A percentile compares a stretch with the other conserved stretches of the same genome.
These are phyloP conservation scores for Boehmeria nivea DNA, from an alignment of 306 rosid species.

Conservation along the genomic window DNA sequence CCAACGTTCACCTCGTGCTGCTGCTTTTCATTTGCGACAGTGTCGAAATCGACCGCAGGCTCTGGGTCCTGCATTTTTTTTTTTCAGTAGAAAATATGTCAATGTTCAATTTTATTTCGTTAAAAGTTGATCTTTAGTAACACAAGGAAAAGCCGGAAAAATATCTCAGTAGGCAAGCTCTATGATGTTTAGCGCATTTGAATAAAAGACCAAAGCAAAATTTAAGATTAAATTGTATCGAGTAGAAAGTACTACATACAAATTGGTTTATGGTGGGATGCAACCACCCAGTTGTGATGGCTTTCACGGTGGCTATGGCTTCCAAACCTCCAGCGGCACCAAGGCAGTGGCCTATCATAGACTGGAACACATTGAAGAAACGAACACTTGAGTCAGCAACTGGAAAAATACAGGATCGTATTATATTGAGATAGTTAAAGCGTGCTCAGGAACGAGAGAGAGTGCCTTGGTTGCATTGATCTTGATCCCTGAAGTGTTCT, in stretches of 20 bases:
- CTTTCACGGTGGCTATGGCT: constrained; percentile 97
- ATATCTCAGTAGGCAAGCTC: background rate
- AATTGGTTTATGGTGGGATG: constrained; percentile 97
- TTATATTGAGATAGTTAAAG: constrained; percentile 8
- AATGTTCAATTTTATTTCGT: too few species aligned
- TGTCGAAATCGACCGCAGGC: constrained; percentile 90
- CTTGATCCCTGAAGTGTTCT: constrained; percentile 74
- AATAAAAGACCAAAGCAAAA: constrained; percentile 1
- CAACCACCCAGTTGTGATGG: constrained; percentile 90
- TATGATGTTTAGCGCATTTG: background rate
- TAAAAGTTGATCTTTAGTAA: background rate
- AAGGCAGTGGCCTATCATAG: constrained; percentile 98
- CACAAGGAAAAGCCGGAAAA: background rate
- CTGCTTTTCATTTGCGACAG: constrained; percentile 71
- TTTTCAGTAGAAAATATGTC: constrained; percentile 10
- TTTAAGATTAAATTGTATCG: too few species aligned
- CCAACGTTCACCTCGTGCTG: constrained; percentile 93
- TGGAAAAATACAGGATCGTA: constrained; percentile 10
- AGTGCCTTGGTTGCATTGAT: constrained; percentile 96
- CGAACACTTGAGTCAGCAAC: constrained; percentile 23
- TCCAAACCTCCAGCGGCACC: constrained; percentile 99
- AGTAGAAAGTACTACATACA: too few species aligned
- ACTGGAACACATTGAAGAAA: constrained; percentile 47
- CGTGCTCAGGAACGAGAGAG: constrained; percentile 16
- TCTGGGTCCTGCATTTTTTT: constrained; percentile 68